These are phyloP conservation scores for Psilocybe tampanensis DNA, from an alignment of 768 basidiomycete species.

Conservation along the genomic window DNA sequence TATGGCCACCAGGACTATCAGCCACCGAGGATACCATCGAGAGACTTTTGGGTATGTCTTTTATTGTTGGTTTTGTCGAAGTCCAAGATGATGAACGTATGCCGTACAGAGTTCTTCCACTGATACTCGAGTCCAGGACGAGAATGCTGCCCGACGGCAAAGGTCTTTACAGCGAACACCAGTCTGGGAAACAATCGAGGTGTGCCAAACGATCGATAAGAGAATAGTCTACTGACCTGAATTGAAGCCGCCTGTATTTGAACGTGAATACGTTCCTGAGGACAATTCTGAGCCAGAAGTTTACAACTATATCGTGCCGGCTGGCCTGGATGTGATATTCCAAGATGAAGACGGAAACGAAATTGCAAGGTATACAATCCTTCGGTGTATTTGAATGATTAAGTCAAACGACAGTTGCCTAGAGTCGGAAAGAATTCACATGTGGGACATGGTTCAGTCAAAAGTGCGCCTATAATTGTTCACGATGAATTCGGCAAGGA, in stretches of 20 bases:
- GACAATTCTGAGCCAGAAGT: conserved; percentile 32
- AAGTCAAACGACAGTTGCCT: background rate
- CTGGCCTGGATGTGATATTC: conserved; percentile 66
- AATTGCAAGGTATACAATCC: conserved; percentile 51
- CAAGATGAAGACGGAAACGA: conserved; percentile 67
- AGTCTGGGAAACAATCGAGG: conserved; percentile 19
- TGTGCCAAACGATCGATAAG: background rate
- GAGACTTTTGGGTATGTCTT: background rate
- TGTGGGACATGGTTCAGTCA: conserved; percentile 8
- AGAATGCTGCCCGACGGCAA: conserved; percentile 13
- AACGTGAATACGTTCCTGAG: conserved; percentile 29
- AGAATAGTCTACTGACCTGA: background rate
- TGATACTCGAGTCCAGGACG: background rate
- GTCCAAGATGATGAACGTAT: background rate
- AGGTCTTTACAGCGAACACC: background rate
- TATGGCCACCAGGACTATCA: background rate
- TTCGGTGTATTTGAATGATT: background rate
- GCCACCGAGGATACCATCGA: background rate
- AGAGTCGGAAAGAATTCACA: conserved; percentile 23
- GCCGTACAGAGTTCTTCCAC: background rate
- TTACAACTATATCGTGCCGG: conserved; percentile 65
- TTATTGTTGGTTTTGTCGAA: background rate
- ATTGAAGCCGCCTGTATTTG: conserved; percentile 22
- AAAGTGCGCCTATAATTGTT: conserved; percentile 50
- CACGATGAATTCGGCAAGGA: conserved; percentile 62